These are phyloP conservation scores for Salix viminalis DNA, from an alignment of 345 rosid genomes.

Conservation along the genomic window DNA sequence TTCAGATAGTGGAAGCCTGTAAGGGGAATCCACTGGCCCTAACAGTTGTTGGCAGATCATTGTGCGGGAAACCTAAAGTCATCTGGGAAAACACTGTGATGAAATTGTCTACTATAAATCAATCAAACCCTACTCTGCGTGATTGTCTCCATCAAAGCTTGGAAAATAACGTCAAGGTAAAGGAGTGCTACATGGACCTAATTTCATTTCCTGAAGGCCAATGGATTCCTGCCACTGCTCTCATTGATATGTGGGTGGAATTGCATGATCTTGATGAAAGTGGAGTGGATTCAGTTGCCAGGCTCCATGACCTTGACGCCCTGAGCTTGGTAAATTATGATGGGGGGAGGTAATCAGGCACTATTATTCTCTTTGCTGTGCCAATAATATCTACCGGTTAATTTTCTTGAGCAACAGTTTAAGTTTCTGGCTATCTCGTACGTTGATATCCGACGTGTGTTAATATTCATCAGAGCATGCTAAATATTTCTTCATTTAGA, in stretches of 20 bases:
- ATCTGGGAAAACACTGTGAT: constrained; percentile 12
- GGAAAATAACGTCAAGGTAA: constrained; percentile 10
- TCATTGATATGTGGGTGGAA: constrained; percentile 21
- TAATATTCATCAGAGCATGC: too few species aligned
- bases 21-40: constrained; percentile 25
- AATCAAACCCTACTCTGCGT: constrained; percentile 6
- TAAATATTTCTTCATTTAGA: too few species aligned
- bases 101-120: constrained; percentile 13
- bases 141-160: constrained; percentile 23
- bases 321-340: constrained; percentile 14
- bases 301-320: constrained; percentile 15
- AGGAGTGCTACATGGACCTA: constrained; percentile 28
- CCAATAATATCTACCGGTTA: too few species aligned
- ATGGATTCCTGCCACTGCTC: constrained; percentile 14
- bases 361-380: neutral
- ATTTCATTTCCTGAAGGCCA: constrained; percentile 27
- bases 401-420: too few species aligned
- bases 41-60: constrained; percentile 22
- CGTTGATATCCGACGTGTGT: too few species aligned
- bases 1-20: constrained; percentile 22
- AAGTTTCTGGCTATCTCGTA: too few species aligned
- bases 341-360: too few species aligned
- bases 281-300: neutral
- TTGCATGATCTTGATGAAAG: constrained; percentile 13
- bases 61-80: constrained; percentile 12